Conservation (phyloP, 2,329 filamentous ascomycete genomes). For the Fusarium sublunatum region DNA sequence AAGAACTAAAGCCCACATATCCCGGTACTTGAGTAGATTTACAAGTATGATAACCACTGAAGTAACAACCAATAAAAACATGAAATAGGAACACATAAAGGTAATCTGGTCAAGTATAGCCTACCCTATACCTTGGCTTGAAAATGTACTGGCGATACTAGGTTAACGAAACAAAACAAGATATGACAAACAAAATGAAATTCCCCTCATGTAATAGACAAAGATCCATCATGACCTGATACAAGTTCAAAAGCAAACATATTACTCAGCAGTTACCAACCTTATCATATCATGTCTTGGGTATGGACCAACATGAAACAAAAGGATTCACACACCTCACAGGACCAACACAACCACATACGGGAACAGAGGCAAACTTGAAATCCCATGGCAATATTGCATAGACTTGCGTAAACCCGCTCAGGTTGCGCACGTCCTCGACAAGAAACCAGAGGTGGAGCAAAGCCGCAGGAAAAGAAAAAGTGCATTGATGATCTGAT, state of each 20-base stretch:
- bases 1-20: no score
- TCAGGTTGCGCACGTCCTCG: constrained; percentile 10
- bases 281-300: background rate
- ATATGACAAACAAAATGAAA: background rate
- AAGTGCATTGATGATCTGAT: constrained; percentile 16
- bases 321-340: background rate
- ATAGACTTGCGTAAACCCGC: constrained; percentile 1
- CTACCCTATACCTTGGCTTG: background rate
- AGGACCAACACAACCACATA: background rate
- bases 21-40: no score
- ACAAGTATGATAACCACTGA: no score
- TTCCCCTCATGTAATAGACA: background rate
- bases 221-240: background rate
- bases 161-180: background rate
- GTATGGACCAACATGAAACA: constrained; percentile 1
- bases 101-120: background rate
- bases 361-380: background rate
- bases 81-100: no score
- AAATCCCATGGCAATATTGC: constrained; percentile 5
- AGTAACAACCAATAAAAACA: no score
- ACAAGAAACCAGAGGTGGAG: background rate
- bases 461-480: background rate
- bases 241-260: background rate
- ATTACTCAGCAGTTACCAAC: background rate
- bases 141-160: background rate